Base-by-base conservation (phyloP, 306 rosid genomes). In the Arachis stenosperma region DNA sequence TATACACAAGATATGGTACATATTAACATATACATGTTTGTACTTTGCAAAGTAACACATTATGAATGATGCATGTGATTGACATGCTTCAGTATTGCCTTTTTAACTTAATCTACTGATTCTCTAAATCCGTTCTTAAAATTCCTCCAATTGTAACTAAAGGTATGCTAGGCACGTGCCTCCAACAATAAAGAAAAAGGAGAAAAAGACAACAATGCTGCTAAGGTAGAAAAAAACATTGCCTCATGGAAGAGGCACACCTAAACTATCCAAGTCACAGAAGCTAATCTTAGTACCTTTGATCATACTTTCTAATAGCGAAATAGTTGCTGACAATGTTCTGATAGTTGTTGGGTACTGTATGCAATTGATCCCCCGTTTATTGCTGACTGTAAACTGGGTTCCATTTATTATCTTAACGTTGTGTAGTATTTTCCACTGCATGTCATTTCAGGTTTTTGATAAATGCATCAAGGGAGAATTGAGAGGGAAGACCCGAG, bases 401-500 rank as follows among this genome's bases (percentile, higher is more conserved):
- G 29, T 52, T 52, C 57, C 15, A 22, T 52, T 52, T 67, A 61
- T 11, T 69, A 62, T 80, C 68, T 74, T 69, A 46, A n/a, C 65
- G 40, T 57, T 48, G 43, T 62, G 69, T 74, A 67, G 46, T 69
- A 44, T 67, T 29, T 22, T 52, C 3, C 51, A 47, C 39, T 47
- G 10, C 47, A 42, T 57, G 9, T 70, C 74, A 30, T 73, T 73
- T 69, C 73, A 86, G 98, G 97, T 94, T 73, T 94, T 94, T 73
- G 90, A 91, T 73, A 88, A 75, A 62, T 91, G 98, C 67, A 84
- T 94, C 85, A 91, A 86, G 88, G 94, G 90, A 76, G 96, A 94
- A 75, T 74, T 93, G 85, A 81, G 71, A 62, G 92, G 92, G 73
- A 93, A 86, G 86, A 93, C 98, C 67, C 80, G 98, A 60, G 92